These are phyloP conservation scores for Nakazawaea ambrosiae DNA, from an alignment of 805 yeast genomes.

Conservation along the genomic window DNA sequence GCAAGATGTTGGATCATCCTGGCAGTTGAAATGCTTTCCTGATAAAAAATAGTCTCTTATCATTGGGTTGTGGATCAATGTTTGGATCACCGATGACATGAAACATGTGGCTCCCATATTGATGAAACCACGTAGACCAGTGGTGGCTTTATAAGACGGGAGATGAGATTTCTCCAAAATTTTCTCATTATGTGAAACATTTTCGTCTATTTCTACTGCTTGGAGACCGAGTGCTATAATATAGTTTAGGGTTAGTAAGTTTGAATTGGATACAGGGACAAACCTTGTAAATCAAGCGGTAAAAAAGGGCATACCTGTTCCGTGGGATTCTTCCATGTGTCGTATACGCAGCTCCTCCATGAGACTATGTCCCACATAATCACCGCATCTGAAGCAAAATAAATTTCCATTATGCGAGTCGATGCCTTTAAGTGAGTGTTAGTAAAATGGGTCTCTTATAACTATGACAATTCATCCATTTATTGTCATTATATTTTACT, in stretches of 20 bases:
- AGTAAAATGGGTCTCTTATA: too few species aligned
- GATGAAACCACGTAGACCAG: slow-evolving; percentile 84
- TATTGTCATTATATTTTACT: too few species aligned
- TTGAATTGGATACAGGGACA: too few species aligned
- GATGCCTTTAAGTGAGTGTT: slow-evolving; percentile 31
- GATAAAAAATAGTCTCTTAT: slow-evolving; percentile 70
- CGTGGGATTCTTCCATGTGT: slow-evolving; percentile 19
- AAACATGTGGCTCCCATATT: slow-evolving; percentile 97
- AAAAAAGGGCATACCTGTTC: slow-evolving; percentile 11
- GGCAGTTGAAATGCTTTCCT: slow-evolving; percentile 62
- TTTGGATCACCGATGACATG: slow-evolving; percentile 89
- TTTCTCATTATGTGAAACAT: slow-evolving; percentile 17
- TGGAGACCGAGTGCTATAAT: slow-evolving; percentile 24
- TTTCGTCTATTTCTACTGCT: slow-evolving; percentile 16
- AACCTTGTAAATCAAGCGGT: too few species aligned
- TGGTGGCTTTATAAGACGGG: slow-evolving; percentile 49
- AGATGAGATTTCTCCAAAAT: slow-evolving; percentile 25
- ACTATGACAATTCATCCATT: too few species aligned
- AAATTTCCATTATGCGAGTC: slow-evolving; percentile 63
- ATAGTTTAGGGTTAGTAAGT: too few species aligned
- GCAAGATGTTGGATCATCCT: slow-evolving; percentile 39
- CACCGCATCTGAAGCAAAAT: slow-evolving; percentile 74
- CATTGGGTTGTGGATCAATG: slow-evolving; percentile 84
- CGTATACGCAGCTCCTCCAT: slow-evolving; percentile 44
- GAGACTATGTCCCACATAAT: slow-evolving; percentile 56